A percentile compares a stretch with the other conserved stretches of the same genome.
Conservation (phyloP, 2,329 filamentous ascomycete genomes). For the Lasiodiplodia sp. region DNA sequence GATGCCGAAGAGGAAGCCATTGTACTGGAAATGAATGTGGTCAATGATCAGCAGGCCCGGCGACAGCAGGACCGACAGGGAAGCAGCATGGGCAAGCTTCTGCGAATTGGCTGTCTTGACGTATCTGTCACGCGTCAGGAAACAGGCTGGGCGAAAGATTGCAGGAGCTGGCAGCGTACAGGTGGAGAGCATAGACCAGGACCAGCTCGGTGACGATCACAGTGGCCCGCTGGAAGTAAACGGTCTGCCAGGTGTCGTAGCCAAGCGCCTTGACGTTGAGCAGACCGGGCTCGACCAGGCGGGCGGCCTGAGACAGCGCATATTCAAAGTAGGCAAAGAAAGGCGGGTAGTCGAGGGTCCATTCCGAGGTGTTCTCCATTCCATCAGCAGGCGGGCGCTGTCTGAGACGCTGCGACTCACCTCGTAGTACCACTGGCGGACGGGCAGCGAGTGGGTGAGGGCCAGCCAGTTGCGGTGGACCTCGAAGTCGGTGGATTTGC, state of each 20-base stretch:
- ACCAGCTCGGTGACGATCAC: constrained; percentile 87
- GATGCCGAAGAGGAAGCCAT: constrained; percentile 93
- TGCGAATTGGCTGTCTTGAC: constrained; percentile 77
- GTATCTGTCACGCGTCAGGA: constrained; percentile 62
- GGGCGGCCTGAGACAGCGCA: constrained; percentile 81
- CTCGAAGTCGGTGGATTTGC: constrained; percentile 98
- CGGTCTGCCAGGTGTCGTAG: constrained; percentile 90
- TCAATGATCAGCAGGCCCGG: constrained; percentile 96
- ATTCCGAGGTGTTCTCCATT: constrained; percentile 85
- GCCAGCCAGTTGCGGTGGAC: constrained; percentile 99
- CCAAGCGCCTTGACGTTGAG: constrained; percentile 79
- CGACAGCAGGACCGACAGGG: constrained; percentile 87
- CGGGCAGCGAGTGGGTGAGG: constrained; percentile 86
- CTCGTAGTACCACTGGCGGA: constrained; percentile 94
- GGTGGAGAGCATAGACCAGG: constrained; percentile 80
- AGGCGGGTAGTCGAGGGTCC: constrained; percentile 98
- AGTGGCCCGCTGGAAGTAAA: constrained; percentile 91
- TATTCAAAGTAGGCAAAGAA: constrained; percentile 99
- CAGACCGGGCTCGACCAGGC: constrained; percentile 80
- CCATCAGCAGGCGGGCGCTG: constrained; percentile 32
- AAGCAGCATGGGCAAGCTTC: constrained; percentile 81
- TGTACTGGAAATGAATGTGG: constrained; percentile 99
- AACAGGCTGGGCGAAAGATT: constrained; percentile 6
- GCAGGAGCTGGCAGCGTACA: constrained; percentile 57
- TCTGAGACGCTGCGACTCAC: constrained; percentile 46